These are phyloP conservation scores for Fusarium sp. DNA, from an alignment of 2,329 filamentous ascomycete genomes.

Conservation along the genomic window DNA sequence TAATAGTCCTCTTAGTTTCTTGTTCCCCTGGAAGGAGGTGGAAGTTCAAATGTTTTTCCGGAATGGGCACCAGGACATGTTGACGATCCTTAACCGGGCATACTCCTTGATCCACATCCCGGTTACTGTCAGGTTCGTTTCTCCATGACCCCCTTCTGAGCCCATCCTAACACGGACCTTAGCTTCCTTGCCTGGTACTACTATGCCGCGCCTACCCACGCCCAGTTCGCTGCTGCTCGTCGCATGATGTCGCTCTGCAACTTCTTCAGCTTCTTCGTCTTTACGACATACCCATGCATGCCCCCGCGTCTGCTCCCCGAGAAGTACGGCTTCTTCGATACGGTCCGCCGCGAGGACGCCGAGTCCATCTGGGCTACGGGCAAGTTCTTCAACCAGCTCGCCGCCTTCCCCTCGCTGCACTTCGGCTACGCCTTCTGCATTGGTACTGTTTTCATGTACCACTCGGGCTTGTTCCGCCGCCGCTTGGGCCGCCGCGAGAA, in stretches of 20 bases:
- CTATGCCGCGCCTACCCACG: constrained; percentile 64
- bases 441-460: constrained; percentile 67
- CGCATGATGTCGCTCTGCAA: constrained; percentile 68
- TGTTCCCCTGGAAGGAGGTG: constrained; percentile 68
- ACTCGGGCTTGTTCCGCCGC: constrained; percentile 63
- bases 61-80: constrained; percentile 65
- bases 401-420: constrained; percentile 72
- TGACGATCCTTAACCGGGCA: constrained; percentile 71
- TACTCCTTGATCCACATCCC: constrained; percentile 75
- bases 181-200: constrained; percentile 78
- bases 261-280: constrained; percentile 68
- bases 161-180: background rate
- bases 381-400: constrained; percentile 71
- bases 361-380: constrained; percentile 76
- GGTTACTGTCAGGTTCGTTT: constrained; percentile 68
- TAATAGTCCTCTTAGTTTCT: constrained; percentile 62
- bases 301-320: constrained; percentile 70
- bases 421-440: constrained; percentile 71
- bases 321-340: constrained; percentile 72
- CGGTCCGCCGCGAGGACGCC: constrained; percentile 62
- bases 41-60: constrained; percentile 72
- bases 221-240: constrained; percentile 55
- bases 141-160: constrained; percentile 26
- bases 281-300: constrained; percentile 72
- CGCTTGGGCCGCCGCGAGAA: constrained; percentile 50